These are phyloP conservation scores for Neurospora sp. DNA, from an alignment of 495 filamentous ascomycete genomes.

Conservation along the genomic window DNA sequence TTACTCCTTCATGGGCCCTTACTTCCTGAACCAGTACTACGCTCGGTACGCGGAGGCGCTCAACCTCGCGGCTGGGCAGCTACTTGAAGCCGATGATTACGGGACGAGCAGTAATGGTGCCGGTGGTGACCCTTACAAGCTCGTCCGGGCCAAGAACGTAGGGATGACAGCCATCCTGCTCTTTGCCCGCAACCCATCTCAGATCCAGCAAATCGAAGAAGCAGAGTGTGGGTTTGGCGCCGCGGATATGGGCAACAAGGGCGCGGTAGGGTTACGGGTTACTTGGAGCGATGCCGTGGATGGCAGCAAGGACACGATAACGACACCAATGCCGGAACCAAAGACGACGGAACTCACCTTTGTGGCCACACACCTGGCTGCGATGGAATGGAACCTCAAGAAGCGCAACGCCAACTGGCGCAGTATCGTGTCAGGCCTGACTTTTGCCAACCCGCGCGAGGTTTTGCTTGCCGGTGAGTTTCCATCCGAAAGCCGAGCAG, in stretches of 20 bases:
- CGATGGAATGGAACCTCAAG: conserved; percentile 63
- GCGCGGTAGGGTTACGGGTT: conserved; percentile 71
- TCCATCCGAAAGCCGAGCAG: background rate
- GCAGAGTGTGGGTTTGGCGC: conserved; percentile 75
- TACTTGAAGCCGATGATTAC: conserved; percentile 9
- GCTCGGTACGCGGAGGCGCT: conserved; percentile 57
- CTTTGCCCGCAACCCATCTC: conserved; percentile 51
- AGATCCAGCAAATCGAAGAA: conserved; percentile 51
- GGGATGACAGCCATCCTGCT: conserved; percentile 87
- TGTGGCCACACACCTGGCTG: conserved; percentile 79
- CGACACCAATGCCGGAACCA: background rate
- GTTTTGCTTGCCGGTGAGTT: conserved; percentile 15
- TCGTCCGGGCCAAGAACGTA: conserved; percentile 52
- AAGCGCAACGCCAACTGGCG: conserved; percentile 79
- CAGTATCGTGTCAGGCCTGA: conserved; percentile 64
- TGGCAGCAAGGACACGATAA: background rate
- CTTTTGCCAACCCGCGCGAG: conserved; percentile 49
- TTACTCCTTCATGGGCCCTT: conserved; percentile 77
- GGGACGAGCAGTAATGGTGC: background rate
- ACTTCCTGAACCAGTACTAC: conserved; percentile 68
- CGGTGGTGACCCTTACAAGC: conserved; percentile 29
- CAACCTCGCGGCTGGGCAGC: conserved; percentile 45
- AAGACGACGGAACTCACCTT: conserved; percentile 62
- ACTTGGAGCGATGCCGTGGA: conserved; percentile 24
- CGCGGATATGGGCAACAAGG: conserved; percentile 88